Evolutionary conservation across 441 rosid genomes (phyloP), one percentile per base, ranked within the genome.

Genomic region (Brassica balearica): DNA sequence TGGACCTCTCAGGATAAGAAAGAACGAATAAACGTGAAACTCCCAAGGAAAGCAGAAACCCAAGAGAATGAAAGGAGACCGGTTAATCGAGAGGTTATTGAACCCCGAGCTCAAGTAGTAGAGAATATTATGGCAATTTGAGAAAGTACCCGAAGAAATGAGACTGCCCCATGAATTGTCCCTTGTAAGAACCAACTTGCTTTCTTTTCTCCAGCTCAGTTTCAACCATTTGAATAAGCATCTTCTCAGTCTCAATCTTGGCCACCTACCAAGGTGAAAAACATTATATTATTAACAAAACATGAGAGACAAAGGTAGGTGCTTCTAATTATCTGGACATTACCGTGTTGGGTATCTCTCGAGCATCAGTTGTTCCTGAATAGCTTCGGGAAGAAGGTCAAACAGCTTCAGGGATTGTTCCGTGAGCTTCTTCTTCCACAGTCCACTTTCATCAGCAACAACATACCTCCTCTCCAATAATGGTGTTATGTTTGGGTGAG

Each of bases 221-320:
- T 82, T 96, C 98, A 86, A 89, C 99, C 99, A 96, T 94, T 78
- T 96, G 97, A 87, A 92, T 96, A 67, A 96, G 92, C 98, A 96
- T 96, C 89, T 96, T 96, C 85, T 94, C 98, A 0, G 99, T 94
- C 83, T 96, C 99, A 43, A 96, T 96, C 85, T 91, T 96, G 65
- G 99, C 97, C 80, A 94, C 98, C 99, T 93, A 81, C n/a, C 4
- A n/a, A 25, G 63, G 71, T 36, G 62, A 29, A 55, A 51, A 60
- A 20, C 48, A 48, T 23, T 67, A 23, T 23, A 34, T 66, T 4
- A 74, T 60, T 65, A 75, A 71, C 34, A 58, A 60, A 41, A 11
- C 15, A 25, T n/a, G 55, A 32, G 11, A 29, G 38, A 25, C 43
- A 38, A 19, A 55, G 56, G 29, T 64, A 6, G 5, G 34, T 22